Evolutionary conservation across 176 grass and related monocot species (phyloP), one percentile per base, ranked within the genome.

Genomic region (Carex myosuroides): DNA sequence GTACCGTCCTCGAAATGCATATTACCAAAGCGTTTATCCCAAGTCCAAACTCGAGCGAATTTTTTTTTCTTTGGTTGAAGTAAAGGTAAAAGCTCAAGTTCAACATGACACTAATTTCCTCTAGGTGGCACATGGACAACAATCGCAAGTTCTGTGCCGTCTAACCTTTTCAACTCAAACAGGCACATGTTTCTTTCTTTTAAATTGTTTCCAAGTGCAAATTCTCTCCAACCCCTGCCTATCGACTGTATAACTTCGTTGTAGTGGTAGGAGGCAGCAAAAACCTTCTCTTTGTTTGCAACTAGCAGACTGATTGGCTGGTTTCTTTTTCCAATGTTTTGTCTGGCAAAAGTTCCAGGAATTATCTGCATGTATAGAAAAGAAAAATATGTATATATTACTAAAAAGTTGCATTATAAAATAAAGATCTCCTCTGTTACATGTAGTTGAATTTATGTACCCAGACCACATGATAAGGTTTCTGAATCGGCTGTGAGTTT

Each of bases 101-200:
- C 13, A 30, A 55, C 13, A 54, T 1, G 48, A 13, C 72, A 76
- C 62, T 69, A 6, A 53, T 58, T 67, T 78, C 46, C 14, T 83
- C 21, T 53, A 70, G 83, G 67, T 39, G 9, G 3, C 21, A 69
- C 37, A 70, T 89, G 80, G 22, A 88, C 74, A 6, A 71, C 70
- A 16, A 86, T 13, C n/a, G 54, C 46, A 21, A 83, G 20, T 52
- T 48, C 17, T 8, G 12, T 13, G 17, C 26, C 17, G 10, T 24
- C 1, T 3, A 53, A 24, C 79, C 78, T 90, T 55, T 79, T 83
- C 41, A 93, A 55, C 63, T 93, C 87, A 17, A 89, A 91, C 13
- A 87, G 1, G 1, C 91, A 89, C 60, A 87, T 3, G 17, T 85
- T n/a, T 3, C 67, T 87, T 26, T 79, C 16, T 2, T 39, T 55